phyloP scores from a whole-genome alignment of 345 rosid genomes.

The Euphorbia tirucalli region DNA sequence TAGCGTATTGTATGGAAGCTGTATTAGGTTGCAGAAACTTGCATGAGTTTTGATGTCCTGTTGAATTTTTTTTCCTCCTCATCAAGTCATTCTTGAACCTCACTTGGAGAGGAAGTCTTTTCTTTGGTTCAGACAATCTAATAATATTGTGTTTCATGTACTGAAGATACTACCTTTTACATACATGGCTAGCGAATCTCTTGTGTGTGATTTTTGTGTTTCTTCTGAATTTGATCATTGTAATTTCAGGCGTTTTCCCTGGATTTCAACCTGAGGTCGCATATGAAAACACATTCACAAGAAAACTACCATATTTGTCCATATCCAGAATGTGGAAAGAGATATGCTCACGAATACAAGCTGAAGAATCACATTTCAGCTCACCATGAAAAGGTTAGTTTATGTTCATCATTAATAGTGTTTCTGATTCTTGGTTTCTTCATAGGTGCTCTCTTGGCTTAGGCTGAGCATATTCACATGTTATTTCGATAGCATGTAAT shows the following conservation, averaged over 20 bases:
- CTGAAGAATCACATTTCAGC: constrained; percentile 78
- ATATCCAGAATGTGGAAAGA: constrained; percentile 84
- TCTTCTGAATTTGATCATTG: constrained; percentile 15
- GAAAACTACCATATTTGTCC: constrained; percentile 98
- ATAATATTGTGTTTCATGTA: no score
- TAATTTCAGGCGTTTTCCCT: constrained; percentile 87
- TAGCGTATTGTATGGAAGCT: neutral
- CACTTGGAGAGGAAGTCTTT: no score
- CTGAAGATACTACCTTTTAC: constrained; percentile 3
- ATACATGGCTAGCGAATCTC: no score
- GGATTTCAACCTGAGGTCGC: constrained; percentile 95
- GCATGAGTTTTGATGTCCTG: no score
- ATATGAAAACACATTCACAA: constrained; percentile 98
- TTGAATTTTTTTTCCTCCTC: no score
- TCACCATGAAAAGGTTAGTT: constrained; percentile 78
- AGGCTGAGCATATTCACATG: neutral
- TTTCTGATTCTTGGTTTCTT: neutral
- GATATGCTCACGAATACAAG: constrained; percentile 99
- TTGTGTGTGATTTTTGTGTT: neutral
- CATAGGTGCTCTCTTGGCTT: neutral
- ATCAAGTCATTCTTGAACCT: no score
- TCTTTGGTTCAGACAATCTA: no score
- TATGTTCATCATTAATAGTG: neutral
- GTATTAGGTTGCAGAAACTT: neutral
- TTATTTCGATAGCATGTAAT: neutral